These are phyloP conservation scores for Fusarium sp. DNA, from an alignment of 2,329 filamentous ascomycete species.

Conservation along the genomic window DNA sequence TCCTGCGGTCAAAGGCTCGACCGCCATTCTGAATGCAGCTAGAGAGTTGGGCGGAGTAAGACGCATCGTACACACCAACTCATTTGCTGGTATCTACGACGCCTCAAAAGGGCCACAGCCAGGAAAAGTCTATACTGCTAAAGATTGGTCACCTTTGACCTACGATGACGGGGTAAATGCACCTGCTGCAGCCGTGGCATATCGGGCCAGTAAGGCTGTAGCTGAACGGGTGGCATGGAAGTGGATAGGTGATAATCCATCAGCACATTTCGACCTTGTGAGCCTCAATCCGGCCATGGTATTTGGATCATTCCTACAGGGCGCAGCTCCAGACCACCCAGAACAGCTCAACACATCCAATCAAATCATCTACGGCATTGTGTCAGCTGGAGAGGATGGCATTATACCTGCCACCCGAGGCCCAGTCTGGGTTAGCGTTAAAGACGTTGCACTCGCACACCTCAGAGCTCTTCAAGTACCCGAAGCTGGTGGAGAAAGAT, in stretches of 20 bases:
- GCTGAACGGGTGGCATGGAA: conserved; percentile 21
- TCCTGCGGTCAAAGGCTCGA: conserved; percentile 12
- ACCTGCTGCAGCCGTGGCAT: conserved; percentile 7
- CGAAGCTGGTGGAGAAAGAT: conserved; percentile 13
- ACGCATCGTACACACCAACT: conserved; percentile 19
- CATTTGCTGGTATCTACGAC: conserved; percentile 22
- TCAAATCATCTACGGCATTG: conserved; percentile 3
- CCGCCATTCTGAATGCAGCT: conserved; percentile 8
- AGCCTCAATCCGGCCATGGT: conserved; percentile 24
- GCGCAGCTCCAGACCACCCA: not conserved
- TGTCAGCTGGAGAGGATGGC: not conserved
- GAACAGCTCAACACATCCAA: conserved; percentile 23
- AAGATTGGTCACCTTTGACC: conserved; percentile 15
- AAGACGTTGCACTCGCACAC: conserved; percentile 14
- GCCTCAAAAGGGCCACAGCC: conserved; percentile 11
- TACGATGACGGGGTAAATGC: conserved; percentile 17
- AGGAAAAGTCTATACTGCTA: conserved; percentile 6
- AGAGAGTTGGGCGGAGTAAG: not conserved
- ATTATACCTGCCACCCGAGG: not conserved
- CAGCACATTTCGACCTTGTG: not conserved
- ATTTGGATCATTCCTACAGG: conserved; percentile 9
- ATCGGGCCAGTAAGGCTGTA: conserved; percentile 12
- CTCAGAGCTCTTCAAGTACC: conserved; percentile 12
- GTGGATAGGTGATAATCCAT: conserved; percentile 10
- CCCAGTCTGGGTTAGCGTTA: conserved; percentile 15